phyloP scores from a whole-genome alignment of 176 grass and related monocot species.

The Juncus inflexus region DNA sequence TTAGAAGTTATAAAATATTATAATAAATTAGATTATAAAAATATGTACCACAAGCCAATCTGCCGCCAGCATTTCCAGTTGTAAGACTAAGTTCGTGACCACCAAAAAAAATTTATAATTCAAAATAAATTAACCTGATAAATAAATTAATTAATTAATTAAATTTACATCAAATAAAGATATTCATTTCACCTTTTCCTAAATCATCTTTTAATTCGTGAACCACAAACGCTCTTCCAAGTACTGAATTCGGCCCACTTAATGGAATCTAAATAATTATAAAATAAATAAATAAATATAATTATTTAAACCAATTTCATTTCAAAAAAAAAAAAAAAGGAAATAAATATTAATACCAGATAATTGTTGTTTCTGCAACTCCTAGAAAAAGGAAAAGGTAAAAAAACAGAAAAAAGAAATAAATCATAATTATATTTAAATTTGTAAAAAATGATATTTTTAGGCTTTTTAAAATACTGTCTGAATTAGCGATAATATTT shows the following conservation, averaged over 20 bases:
- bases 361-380: slow-evolving; percentile 43
- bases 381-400: slow-evolving; percentile 33
- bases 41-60: slow-evolving; percentile 62
- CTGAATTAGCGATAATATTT: slow-evolving; percentile 57
- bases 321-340: not conserved
- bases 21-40: slow-evolving; percentile 6
- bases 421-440: not conserved
- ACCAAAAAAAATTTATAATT: slow-evolving; percentile 30
- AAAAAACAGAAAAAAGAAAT: not conserved
- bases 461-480: slow-evolving; percentile 33
- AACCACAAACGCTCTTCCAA: slow-evolving; percentile 74
- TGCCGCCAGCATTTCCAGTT: slow-evolving; percentile 78
- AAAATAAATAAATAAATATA: slow-evolving; percentile 9
- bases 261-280: slow-evolving; percentile 45
- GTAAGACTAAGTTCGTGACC: slow-evolving; percentile 75
- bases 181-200: slow-evolving; percentile 53
- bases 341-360: slow-evolving; percentile 29
- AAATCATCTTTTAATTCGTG: slow-evolving; percentile 76
- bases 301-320: slow-evolving; percentile 1
- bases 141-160: not conserved
- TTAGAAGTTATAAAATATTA: slow-evolving; percentile 2
- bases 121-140: not conserved
- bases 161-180: no score
- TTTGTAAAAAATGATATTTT: not conserved
- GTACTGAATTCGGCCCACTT: slow-evolving; percentile 47